Base-by-base conservation (phyloP, 768 basidiomycete species). In the Amanita pallidorosea region DNA sequence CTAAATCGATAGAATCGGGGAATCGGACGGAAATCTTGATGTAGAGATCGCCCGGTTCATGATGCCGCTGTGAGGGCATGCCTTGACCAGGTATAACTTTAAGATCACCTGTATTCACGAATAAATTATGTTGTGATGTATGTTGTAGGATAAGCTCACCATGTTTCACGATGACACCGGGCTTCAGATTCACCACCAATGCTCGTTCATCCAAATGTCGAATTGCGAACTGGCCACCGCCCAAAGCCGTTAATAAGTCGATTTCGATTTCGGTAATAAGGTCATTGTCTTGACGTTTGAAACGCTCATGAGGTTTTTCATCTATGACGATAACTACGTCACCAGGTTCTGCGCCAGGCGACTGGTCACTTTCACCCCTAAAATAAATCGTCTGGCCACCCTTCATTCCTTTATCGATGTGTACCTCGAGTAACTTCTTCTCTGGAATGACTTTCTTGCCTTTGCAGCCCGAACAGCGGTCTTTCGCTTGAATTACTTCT, bases 361-460 rank as follows among this genome's bases (percentile, higher is more conserved):
- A 81, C 65, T 96, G 92, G 62, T 96, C 92, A 58, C 88, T 90
- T 70, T 95, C 94, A 42, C 93, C 93, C 49, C 73, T 64, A 70
- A 95, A 96, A 49, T 76, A 78, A 60, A 95, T 87, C 0, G 88
- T 90, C 67, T 95, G 88, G 9, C 90, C 91, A 50, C 85, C 84
- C 70, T 87, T 89, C 93, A 96, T 96, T 47, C 93, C 93, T 74
- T 91, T 93, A 77, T 97, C 94, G 75, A 97, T 86, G 64, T 93
- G 88, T 34, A 99, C 95, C 68, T 99, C 96, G 61, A 98, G 72
- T 54, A 97, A 83, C 71, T 98, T 98, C 69, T 95, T 90, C 68
- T 99, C 96, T 34, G 88, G 81, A 37, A 87, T 53, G 49, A 88
- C 84, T 75, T 98, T 99, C 77, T 95, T 96, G 57, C 91, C 96